phyloP scores from a whole-genome alignment of 1,139 yeast genomes.

The Suhomyces yuchorum region DNA sequence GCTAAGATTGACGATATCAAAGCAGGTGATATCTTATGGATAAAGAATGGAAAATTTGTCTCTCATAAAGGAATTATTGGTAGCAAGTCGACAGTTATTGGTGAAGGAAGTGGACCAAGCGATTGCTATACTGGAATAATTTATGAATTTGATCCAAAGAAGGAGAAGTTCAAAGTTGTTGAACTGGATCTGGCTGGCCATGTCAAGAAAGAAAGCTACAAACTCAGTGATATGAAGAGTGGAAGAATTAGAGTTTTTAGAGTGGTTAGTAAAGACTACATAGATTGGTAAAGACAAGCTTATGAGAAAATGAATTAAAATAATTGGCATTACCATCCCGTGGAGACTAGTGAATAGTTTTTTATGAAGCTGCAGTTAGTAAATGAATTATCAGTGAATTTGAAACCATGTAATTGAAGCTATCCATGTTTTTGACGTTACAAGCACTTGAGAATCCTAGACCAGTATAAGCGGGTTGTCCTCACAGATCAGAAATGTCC shows the following conservation, averaged over 20 bases:
- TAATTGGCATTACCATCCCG: background rate
- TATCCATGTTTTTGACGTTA: background rate
- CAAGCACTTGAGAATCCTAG: constrained; percentile 12
- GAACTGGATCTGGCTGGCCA: constrained; percentile 60
- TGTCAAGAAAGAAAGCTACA: constrained; percentile 63
- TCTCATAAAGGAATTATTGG: constrained; percentile 61
- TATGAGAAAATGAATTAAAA: background rate
- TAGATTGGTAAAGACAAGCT: constrained; percentile 52
- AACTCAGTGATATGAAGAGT: constrained; percentile 68
- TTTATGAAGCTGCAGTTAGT: background rate
- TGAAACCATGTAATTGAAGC: no score
- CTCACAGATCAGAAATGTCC: constrained; percentile 6
- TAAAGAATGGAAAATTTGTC: constrained; percentile 73
- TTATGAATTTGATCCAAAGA: constrained; percentile 71
- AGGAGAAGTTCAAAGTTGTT: constrained; percentile 74
- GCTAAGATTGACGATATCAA: constrained; percentile 62
- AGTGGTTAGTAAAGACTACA: constrained; percentile 57
- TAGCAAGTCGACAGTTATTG: constrained; percentile 42
- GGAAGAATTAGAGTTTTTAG: constrained; percentile 85
- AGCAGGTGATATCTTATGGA: constrained; percentile 82
- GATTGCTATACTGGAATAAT: constrained; percentile 44
- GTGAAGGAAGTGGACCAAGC: constrained; percentile 29
- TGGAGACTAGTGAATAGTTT: background rate
- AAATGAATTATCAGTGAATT: background rate
- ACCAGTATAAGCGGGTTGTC: constrained; percentile 17